Evolutionary conservation across 1,284 basidiomycete species (phyloP).

Genomic region (Volvariella surrecta): DNA sequence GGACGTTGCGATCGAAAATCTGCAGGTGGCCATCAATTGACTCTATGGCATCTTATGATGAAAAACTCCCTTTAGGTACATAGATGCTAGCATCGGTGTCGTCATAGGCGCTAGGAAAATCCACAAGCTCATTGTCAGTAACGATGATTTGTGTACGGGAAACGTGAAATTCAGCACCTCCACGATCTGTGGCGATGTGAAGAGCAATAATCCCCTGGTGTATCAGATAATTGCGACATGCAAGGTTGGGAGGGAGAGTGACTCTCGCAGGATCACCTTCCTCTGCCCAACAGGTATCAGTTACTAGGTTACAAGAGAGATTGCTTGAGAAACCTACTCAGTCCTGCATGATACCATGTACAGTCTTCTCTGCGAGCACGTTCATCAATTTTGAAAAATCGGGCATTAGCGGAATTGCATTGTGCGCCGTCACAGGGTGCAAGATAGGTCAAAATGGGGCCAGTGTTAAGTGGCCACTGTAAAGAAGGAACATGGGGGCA

Average conservation of each 20-base stretch:
- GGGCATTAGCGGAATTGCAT: slow-evolving; percentile 46
- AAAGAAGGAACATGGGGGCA: slow-evolving; percentile 3
- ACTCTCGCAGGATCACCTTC: slow-evolving; percentile 30
- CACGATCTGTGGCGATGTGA: slow-evolving; percentile 39
- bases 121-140: slow-evolving; percentile 44
- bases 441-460: slow-evolving; percentile 69
- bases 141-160: slow-evolving; percentile 58
- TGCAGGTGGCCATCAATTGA: neutral
- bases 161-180: slow-evolving; percentile 67
- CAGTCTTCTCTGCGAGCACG: slow-evolving; percentile 21
- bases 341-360: slow-evolving; percentile 26
- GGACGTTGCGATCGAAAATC: slow-evolving; percentile 21
- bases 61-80: slow-evolving; percentile 28
- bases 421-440: slow-evolving; percentile 54
- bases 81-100: slow-evolving; percentile 55
- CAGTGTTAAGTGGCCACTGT: slow-evolving; percentile 67
- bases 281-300: slow-evolving; percentile 16
- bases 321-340: neutral
- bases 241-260: slow-evolving; percentile 45
- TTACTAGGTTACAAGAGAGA: too few relatives aligned
- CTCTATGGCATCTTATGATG: neutral
- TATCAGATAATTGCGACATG: slow-evolving; percentile 58
- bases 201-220: slow-evolving; percentile 69
- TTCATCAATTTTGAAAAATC: slow-evolving; percentile 62
- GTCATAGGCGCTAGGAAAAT: slow-evolving; percentile 56